Conservation (phyloP, 1,139 yeast genomes). For the Blastobotrys raffinosifermentans region DNA sequence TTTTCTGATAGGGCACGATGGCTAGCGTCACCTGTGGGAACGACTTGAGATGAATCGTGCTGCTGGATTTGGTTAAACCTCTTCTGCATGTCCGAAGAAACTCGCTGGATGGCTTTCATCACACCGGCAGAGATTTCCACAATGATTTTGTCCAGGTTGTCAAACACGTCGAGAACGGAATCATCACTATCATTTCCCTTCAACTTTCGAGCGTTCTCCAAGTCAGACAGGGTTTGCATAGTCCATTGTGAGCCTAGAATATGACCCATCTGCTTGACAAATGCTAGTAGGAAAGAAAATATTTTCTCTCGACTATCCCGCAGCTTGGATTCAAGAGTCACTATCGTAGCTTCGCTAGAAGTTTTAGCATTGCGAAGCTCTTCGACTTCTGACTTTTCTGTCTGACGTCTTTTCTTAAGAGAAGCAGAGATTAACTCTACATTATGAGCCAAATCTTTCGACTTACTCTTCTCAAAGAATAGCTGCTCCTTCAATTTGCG, state of each 20-base stretch:
- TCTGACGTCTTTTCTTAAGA: no score
- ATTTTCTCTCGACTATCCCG: slow-evolving; percentile 6
- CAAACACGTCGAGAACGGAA: not conserved
- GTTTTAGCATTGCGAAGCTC: slow-evolving; percentile 5
- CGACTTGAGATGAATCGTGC: no score
- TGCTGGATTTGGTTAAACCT: not conserved
- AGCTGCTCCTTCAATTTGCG: slow-evolving; percentile 10
- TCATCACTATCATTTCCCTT: not conserved
- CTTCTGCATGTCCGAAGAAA: not conserved
- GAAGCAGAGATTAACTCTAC: slow-evolving; percentile 1
- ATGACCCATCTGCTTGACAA: slow-evolving; percentile 8
- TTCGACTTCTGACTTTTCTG: no score
- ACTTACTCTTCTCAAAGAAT: slow-evolving; percentile 9
- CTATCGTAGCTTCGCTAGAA: slow-evolving; percentile 5
- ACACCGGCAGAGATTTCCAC: slow-evolving; percentile 1
- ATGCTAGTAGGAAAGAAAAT: slow-evolving; percentile 1
- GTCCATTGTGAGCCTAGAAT: slow-evolving; percentile 7
- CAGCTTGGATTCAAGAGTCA: slow-evolving; percentile 6
- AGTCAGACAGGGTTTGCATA: slow-evolving; percentile 1
- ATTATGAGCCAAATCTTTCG: slow-evolving; percentile 10
- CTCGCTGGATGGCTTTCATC: not conserved
- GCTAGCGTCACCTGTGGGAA: not conserved
- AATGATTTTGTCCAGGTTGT: not conserved
- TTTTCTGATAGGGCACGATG: not conserved
- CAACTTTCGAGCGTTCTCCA: not conserved